Percentiles rank a stretch among this genome's conserved stretches.
Conservation (phyloP, 805 yeast genomes). For the Kodamaea jinghongensis region DNA sequence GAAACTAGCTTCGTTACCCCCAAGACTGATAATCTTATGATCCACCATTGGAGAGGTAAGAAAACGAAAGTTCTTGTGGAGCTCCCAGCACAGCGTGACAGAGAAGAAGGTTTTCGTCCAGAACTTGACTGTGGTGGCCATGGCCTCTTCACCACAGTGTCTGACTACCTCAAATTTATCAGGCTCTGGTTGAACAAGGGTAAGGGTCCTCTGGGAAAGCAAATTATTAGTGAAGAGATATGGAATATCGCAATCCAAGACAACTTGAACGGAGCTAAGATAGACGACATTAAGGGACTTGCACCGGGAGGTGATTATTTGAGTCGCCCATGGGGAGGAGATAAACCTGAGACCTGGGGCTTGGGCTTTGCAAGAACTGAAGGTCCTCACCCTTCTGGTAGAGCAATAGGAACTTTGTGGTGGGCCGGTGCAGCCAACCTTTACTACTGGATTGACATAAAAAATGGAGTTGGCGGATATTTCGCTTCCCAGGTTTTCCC, state of each 20-base stretch:
- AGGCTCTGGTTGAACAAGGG: constrained; percentile 43
- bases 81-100: constrained; percentile 20
- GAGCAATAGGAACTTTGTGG: constrained; percentile 32
- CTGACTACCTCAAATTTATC: constrained; percentile 37
- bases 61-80: not conserved
- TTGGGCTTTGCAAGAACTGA: constrained; percentile 13
- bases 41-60: not conserved
- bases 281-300: constrained; percentile 18
- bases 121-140: constrained; percentile 33
- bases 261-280: constrained; percentile 8
- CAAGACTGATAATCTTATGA: not conserved
- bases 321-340: not conserved
- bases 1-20: not conserved
- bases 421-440: constrained; percentile 43
- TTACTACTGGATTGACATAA: constrained; percentile 39
- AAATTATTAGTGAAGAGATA: not conserved
- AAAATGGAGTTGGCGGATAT: constrained; percentile 36
- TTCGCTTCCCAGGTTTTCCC: constrained; percentile 42
- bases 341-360: constrained; percentile 4
- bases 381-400: constrained; percentile 27
- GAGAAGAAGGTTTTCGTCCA: constrained; percentile 46
- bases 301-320: not conserved
- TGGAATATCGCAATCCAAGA: constrained; percentile 1
- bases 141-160: no score
- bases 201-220: constrained; percentile 27